phyloP scores from a whole-genome alignment of 1,284 basidiomycete genomes.

The Heterobasidion irregulare region DNA sequence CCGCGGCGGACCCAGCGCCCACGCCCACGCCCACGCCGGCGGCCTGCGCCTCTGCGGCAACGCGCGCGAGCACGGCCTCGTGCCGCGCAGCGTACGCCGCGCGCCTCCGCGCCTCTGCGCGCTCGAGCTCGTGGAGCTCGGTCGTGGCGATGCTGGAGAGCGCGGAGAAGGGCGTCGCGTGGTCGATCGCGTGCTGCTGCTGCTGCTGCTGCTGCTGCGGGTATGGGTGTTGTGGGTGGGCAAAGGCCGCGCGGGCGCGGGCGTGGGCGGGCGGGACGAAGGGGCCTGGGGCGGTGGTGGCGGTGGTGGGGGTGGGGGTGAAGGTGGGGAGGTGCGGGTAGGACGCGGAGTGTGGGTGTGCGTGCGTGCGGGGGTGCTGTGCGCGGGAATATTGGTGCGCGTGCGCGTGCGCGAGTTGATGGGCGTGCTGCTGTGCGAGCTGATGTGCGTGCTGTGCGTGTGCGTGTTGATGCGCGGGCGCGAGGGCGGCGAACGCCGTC shows the following conservation, averaged over 20 bases:
- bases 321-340: neutral
- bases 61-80: slow-evolving; percentile 71
- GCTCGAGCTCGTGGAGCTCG: slow-evolving; percentile 81
- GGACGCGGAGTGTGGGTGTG: too few relatives aligned
- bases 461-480: neutral
- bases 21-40: neutral
- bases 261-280: slow-evolving; percentile 10
- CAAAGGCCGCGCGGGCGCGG: neutral
- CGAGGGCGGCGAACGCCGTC: slow-evolving; percentile 8
- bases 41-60: slow-evolving; percentile 60
- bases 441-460: too few relatives aligned
- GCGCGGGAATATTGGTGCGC: too few relatives aligned
- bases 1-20: neutral
- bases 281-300: too few relatives aligned
- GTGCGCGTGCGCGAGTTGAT: too few relatives aligned
- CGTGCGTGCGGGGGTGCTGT: too few relatives aligned
- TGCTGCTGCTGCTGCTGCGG: too few relatives aligned
- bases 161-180: slow-evolving; percentile 41
- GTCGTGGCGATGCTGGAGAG: slow-evolving; percentile 80
- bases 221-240: neutral
- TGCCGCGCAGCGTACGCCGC: slow-evolving; percentile 82
- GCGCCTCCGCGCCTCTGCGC: slow-evolving; percentile 71
- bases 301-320: too few relatives aligned
- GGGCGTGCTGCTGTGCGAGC: too few relatives aligned
- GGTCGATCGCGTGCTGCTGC: too few relatives aligned